Percentiles rank a stretch among this genome's conserved stretches.
These are phyloP conservation scores for Oryza brachyantha DNA, from an alignment of 176 grass and related monocot genomes.

Conservation along the genomic window DNA sequence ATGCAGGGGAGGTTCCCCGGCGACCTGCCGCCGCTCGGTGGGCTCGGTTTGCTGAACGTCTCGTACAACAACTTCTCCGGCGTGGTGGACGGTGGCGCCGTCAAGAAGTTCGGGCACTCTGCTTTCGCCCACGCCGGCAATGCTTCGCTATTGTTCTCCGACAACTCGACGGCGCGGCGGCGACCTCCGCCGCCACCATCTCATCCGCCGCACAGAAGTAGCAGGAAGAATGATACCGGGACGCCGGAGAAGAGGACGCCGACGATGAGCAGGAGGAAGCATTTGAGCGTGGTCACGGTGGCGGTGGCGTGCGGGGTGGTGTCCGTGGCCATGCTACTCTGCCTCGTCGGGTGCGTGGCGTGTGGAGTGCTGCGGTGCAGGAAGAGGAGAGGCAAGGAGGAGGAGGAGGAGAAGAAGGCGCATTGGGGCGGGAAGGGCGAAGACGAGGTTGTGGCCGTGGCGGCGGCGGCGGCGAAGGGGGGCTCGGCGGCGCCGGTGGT, in stretches of 20 bases:
- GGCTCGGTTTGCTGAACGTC: constrained; percentile 53
- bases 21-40: constrained; percentile 49
- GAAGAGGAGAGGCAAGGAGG: background rate
- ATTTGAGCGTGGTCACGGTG: constrained; percentile 31
- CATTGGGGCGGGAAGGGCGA: constrained; percentile 9
- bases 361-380: constrained; percentile 35
- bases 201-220: background rate
- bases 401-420: constrained; percentile 17
- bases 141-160: constrained; percentile 30
- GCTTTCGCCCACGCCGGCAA: constrained; percentile 70
- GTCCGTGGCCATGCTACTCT: constrained; percentile 35
- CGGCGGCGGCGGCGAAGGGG: constrained; percentile 32
- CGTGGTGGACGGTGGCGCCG: constrained; percentile 25
- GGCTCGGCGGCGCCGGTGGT: constrained; percentile 63
- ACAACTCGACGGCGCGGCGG: background rate
- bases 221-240: background rate
- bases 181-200: background rate
- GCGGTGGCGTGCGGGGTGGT: constrained; percentile 37
- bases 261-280: background rate
- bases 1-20: constrained; percentile 63
- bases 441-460: background rate
- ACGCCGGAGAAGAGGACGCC: background rate
- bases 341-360: constrained; percentile 44
- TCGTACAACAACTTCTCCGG: constrained; percentile 74
- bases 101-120: constrained; percentile 60